These are phyloP conservation scores for Fusarium oxysporum DNA, from an alignment of 2,329 filamentous ascomycete genomes.

Conservation along the genomic window DNA sequence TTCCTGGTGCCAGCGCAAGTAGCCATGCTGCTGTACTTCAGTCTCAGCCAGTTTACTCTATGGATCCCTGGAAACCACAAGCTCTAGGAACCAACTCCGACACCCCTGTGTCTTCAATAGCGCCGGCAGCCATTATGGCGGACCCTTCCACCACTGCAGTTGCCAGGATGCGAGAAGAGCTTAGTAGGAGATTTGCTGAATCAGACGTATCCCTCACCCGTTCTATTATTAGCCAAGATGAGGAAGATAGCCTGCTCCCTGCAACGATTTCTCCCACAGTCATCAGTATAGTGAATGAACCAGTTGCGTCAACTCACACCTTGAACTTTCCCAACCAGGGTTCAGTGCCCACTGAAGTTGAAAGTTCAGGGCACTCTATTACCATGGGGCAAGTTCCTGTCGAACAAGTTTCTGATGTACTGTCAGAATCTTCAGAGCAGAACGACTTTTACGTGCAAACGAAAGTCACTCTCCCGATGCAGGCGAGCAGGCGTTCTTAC, in stretches of 20 bases:
- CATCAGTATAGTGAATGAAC: constrained; percentile 48
- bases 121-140: constrained; percentile 44
- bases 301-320: constrained; percentile 35
- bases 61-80: constrained; percentile 44
- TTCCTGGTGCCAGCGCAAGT: not conserved
- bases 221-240: constrained; percentile 36
- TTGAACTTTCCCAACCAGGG: constrained; percentile 37
- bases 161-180: constrained; percentile 36
- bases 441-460: constrained; percentile 52
- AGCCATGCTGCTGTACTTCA: constrained; percentile 24
- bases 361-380: constrained; percentile 42
- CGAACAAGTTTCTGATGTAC: constrained; percentile 41
- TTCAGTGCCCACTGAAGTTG: constrained; percentile 27
- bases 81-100: constrained; percentile 37
- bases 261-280: constrained; percentile 55
- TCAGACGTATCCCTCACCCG: constrained; percentile 30
- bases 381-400: constrained; percentile 43
- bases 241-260: constrained; percentile 38
- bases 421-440: constrained; percentile 28
- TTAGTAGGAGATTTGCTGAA: constrained; percentile 34
- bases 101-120: constrained; percentile 41
- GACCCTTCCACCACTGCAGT: constrained; percentile 36
- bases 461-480: constrained; percentile 68
- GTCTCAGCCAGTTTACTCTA: constrained; percentile 31
- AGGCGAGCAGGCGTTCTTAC: constrained; percentile 62